Conservation (phyloP, 2,329 filamentous ascomycete species). For the Calonectria multiphialidica region DNA sequence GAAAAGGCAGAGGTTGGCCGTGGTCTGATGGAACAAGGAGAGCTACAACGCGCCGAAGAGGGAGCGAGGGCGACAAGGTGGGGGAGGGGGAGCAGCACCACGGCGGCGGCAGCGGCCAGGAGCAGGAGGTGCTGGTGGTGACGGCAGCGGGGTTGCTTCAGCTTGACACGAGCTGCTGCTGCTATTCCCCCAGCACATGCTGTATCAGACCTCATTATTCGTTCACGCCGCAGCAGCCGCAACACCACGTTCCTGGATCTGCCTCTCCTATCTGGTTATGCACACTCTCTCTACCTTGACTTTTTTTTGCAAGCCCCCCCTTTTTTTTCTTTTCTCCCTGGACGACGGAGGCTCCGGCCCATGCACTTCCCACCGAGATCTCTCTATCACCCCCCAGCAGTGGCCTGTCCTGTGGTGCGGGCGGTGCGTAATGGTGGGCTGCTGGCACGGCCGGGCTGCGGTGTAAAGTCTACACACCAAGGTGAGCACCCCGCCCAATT, state of each 20-base stretch:
- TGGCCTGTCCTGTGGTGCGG: background rate
- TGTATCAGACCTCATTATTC: background rate
- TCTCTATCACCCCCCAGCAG: background rate
- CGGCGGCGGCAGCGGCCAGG: too few species aligned
- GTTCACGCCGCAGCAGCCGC: background rate
- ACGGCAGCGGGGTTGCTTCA: conserved; percentile 18
- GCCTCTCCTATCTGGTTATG: background rate
- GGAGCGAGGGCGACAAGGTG: conserved; percentile 15
- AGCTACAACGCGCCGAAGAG: conserved; percentile 4
- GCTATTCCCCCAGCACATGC: background rate
- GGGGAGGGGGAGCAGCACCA: conserved; percentile 14
- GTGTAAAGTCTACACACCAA: background rate
- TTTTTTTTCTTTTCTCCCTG: too few species aligned
- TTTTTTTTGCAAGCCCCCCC: background rate
- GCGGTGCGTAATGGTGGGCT: conserved; percentile 1
- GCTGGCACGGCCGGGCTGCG: background rate
- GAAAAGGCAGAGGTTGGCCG: background rate
- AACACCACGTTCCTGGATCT: background rate
- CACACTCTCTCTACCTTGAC: background rate
- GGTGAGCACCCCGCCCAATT: conserved; percentile 1
- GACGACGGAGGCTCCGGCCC: too few species aligned
- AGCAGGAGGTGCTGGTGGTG: background rate
- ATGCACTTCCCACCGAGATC: too few species aligned
- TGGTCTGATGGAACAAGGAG: conserved; percentile 31
- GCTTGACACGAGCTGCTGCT: conserved; percentile 3